Evolutionary conservation across 257 asterid species (phyloP), one percentile per base, ranked within the genome.

Genomic region (Apocynum venetum): DNA sequence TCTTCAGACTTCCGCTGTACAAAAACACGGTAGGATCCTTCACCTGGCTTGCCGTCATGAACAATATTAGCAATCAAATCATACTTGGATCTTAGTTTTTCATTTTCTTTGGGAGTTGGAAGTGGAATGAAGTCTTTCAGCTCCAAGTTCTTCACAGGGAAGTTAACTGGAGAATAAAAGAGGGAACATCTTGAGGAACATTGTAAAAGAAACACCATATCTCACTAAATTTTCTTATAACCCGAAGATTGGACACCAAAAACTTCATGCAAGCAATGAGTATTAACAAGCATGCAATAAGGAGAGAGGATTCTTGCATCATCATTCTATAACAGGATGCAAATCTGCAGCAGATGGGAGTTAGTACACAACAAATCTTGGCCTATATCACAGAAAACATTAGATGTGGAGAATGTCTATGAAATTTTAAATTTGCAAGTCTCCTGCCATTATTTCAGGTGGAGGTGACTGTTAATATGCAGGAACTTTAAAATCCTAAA

Each of bases 1-100:
- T 90, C 99, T 86, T 93, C 98, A 4, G 99, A 94, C 84, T 94
- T 94, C 57, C 98, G 87, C 86, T 95, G 99, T 81, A 93, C 99
- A 85, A 95, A 95, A 51, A 88, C 99, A 83, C 98, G 83, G 80
- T 95, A 95, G 25, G 94, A 90, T 66, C 87, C 85, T 78, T 84
- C 87, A 19, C 87, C 85, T 11, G 87, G 85, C 75, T 81, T 84
- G 14, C 87, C 87, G 46, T 84, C 89, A 73, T 86, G 89, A 55
- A 86, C 98, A 1, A 95, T 87, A 75, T 95, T 95, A 63, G 93
- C 92, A 72, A 93, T 93, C 76, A 93, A 79, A 83, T 95, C 99
- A 60, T 91, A 95, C 88, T 95, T 95, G 1, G 99, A 86, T 46
- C 97, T 85, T 79, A 92, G 51, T 80, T 78, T 94, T 76, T 88